A percentile compares a stretch with the other conserved stretches of the same genome.
Conservation (phyloP, 2,329 filamentous ascomycete species). For the Colletotrichum paranaense region DNA sequence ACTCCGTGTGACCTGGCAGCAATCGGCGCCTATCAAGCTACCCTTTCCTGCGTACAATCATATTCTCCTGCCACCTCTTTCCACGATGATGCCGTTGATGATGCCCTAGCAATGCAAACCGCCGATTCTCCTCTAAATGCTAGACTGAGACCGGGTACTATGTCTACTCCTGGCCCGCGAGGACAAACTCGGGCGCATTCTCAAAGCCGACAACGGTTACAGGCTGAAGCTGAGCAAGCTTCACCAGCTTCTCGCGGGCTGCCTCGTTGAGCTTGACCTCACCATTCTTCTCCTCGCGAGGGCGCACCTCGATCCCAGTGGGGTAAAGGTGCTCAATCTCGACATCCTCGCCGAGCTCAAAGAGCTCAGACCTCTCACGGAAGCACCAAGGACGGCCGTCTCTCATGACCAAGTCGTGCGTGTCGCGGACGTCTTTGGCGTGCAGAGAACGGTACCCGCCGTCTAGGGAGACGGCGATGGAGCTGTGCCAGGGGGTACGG, state of each 20-base stretch:
- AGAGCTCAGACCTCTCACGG: slow-evolving; percentile 48
- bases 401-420: slow-evolving; percentile 46
- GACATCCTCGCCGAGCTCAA: slow-evolving; percentile 33
- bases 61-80: too few species aligned
- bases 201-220: slow-evolving; percentile 20
- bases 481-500: slow-evolving; percentile 48
- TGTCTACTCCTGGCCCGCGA: not conserved
- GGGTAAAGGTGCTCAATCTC: slow-evolving; percentile 38
- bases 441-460: slow-evolving; percentile 40
- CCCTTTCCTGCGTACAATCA: not conserved
- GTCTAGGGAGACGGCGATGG: slow-evolving; percentile 45
- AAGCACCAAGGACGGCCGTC: slow-evolving; percentile 48
- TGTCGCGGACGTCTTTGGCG: slow-evolving; percentile 37
- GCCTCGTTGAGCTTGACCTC: not conserved
- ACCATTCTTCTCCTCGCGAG: not conserved
- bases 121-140: not conserved
- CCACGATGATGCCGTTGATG: not conserved
- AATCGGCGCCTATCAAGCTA: not conserved
- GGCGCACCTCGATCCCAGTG: slow-evolving; percentile 29
- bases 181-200: slow-evolving; percentile 1
- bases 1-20: not conserved
- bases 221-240: slow-evolving; percentile 21
- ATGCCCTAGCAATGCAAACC: not conserved
- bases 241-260: slow-evolving; percentile 21
- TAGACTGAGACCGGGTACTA: not conserved